A percentile compares a stretch with the other conserved stretches of the same genome.
Conservation (phyloP, 2,329 filamentous ascomycete species). For the Scortechinia acanthostroma region DNA sequence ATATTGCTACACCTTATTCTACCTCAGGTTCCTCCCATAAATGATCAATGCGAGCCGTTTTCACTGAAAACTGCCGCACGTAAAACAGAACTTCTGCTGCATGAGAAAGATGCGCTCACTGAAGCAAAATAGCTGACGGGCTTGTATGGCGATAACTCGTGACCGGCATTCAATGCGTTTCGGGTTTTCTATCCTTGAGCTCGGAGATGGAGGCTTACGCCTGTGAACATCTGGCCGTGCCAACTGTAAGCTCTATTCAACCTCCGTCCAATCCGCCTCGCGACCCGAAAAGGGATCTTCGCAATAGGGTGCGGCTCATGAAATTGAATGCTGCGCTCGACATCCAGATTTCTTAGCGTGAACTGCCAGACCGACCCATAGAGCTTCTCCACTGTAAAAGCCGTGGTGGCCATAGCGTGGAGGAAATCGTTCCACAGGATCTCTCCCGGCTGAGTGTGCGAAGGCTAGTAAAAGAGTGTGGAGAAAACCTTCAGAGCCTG, state of each 20-base stretch:
- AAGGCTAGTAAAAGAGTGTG: slow-evolving; percentile 27
- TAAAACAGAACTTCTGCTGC: no score
- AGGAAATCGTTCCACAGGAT: slow-evolving; percentile 43
- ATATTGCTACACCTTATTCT: no score
- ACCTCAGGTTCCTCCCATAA: no score
- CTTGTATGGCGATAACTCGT: no score
- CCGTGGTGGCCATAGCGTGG: slow-evolving; percentile 37
- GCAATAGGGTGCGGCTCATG: slow-evolving; percentile 48
- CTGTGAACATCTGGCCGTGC: slow-evolving; percentile 35
- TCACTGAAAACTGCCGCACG: no score
- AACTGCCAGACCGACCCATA: slow-evolving; percentile 59
- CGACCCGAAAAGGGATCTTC: slow-evolving; percentile 38
- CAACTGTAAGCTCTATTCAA: slow-evolving; percentile 41
- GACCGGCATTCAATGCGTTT: no score
- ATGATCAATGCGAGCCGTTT: no score
- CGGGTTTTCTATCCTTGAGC: no score
- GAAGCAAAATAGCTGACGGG: no score
- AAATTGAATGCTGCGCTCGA: slow-evolving; percentile 43
- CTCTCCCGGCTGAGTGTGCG: slow-evolving; percentile 31
- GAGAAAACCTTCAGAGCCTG: slow-evolving; percentile 31
- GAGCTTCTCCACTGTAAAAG: slow-evolving; percentile 44
- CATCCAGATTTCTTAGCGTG: slow-evolving; percentile 26
- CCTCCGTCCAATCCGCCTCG: slow-evolving; percentile 36
- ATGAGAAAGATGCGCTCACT: no score
- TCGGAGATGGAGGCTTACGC: no score